Conservation (phyloP, 768 basidiomycete species). For the Mrakia hoshinonis region DNA sequence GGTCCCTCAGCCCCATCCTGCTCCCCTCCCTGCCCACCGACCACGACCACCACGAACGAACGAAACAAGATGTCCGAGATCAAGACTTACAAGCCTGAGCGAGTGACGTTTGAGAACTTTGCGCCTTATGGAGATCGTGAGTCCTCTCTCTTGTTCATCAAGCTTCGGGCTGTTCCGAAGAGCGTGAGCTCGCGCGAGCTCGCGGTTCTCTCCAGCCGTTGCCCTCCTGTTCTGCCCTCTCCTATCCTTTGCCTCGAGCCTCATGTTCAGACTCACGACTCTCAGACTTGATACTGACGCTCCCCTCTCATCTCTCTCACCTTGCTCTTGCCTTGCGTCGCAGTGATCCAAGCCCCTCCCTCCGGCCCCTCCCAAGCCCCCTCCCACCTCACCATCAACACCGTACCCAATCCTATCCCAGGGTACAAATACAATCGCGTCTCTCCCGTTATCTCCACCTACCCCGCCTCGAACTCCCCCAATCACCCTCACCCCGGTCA, state of each 20-base stretch:
- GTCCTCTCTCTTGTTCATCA: not conserved
- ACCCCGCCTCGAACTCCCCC: not conserved
- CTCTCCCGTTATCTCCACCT: not conserved
- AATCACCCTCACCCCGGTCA: not conserved
- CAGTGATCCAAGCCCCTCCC: constrained; percentile 17
- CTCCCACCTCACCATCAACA: not conserved
- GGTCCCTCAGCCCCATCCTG: not conserved
- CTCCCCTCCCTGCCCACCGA: not conserved
- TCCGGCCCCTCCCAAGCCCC: constrained; percentile 7
- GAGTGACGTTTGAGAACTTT: constrained; percentile 12
- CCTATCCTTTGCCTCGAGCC: not conserved
- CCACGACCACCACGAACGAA: not conserved
- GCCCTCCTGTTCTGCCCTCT: not conserved
- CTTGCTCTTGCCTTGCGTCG: too few species aligned
- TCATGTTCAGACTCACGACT: not conserved
- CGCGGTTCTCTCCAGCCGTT: not conserved
- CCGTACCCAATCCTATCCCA: constrained; percentile 4
- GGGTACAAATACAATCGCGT: constrained; percentile 16
- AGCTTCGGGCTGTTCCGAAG: not conserved
- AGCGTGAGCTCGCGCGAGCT: not conserved
- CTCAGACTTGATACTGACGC: not conserved
- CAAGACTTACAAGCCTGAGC: not conserved
- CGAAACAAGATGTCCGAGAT: not conserved
- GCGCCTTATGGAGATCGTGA: constrained; percentile 4
- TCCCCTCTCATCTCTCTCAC: not conserved